These are phyloP conservation scores for Balansia obtecta DNA, from an alignment of 2,329 filamentous ascomycete genomes.

Conservation along the genomic window DNA sequence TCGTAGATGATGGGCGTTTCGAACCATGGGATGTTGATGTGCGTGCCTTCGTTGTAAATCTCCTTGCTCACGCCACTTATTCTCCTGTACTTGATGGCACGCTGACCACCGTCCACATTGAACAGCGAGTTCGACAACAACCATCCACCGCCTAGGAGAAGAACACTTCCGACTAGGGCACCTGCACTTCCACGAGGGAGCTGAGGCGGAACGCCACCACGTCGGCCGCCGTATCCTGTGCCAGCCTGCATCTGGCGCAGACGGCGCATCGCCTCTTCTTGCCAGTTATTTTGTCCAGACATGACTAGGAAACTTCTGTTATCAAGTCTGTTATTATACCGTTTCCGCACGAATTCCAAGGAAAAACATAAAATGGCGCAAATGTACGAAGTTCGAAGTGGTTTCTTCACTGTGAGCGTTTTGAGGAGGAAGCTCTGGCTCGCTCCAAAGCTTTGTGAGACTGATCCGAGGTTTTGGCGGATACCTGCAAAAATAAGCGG, in stretches of 20 bases:
- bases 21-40: conserved; percentile 91
- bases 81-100: conserved; percentile 96
- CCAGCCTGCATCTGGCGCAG: conserved; percentile 35
- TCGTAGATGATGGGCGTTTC: conserved; percentile 96
- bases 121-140: conserved; percentile 50
- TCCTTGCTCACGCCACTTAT: conserved; percentile 88
- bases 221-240: conserved; percentile 29
- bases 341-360: neutral
- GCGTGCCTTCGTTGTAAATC: conserved; percentile 94
- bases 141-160: conserved; percentile 37
- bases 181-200: conserved; percentile 27
- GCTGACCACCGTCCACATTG: conserved; percentile 94
- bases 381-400: neutral
- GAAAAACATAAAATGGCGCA: neutral
- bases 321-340: neutral
- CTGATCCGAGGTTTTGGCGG: conserved; percentile 4
- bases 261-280: conserved; percentile 38
- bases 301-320: conserved; percentile 10
- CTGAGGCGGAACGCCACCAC: conserved; percentile 25
- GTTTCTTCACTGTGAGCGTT: neutral
- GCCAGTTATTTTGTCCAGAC: conserved; percentile 27
- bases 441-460: neutral
- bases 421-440: neutral
- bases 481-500: too few species aligned
- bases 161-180: conserved; percentile 27